phyloP scores from a whole-genome alignment of 352 stramenopile genomes.

The Phytophthora brassicae region DNA sequence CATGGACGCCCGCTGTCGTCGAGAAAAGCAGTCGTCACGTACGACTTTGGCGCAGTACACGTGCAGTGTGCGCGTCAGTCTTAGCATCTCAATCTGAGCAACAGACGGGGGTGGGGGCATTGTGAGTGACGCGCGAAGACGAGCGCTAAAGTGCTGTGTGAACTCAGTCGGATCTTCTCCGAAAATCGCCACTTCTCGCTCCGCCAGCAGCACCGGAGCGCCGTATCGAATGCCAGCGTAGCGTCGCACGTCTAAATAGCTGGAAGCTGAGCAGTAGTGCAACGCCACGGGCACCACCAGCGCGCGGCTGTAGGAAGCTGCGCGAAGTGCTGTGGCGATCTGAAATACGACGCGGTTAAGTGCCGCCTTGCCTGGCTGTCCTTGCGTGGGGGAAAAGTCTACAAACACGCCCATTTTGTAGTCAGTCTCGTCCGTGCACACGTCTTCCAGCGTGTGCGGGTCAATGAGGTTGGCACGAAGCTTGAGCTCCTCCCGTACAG shows the following conservation, averaged over 20 bases:
- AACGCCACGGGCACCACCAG: slow-evolving; percentile 64
- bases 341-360: slow-evolving; percentile 57
- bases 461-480: slow-evolving; percentile 54
- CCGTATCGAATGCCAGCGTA: slow-evolving; percentile 66
- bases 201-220: slow-evolving; percentile 61
- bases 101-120: slow-evolving; percentile 58
- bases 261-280: slow-evolving; percentile 58
- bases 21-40: slow-evolving; percentile 70
- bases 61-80: slow-evolving; percentile 65
- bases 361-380: slow-evolving; percentile 40
- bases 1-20: slow-evolving; percentile 73
- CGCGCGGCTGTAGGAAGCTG: slow-evolving; percentile 42
- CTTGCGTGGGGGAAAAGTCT: slow-evolving; percentile 41
- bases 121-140: slow-evolving; percentile 54
- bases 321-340: slow-evolving; percentile 46
- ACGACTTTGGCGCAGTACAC: slow-evolving; percentile 71
- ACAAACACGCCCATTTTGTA: slow-evolving; percentile 73
- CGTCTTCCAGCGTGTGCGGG: slow-evolving; percentile 21
- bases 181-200: slow-evolving; percentile 61
- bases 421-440: slow-evolving; percentile 45
- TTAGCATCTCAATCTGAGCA: slow-evolving; percentile 67
- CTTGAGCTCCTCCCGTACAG: slow-evolving; percentile 37
- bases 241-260: slow-evolving; percentile 48
- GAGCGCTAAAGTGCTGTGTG: slow-evolving; percentile 60
- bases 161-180: slow-evolving; percentile 63